Evolutionary conservation across 1,284 basidiomycete species (phyloP), one percentile per base, ranked within the genome.

Genomic region (Jaminaea rosea): DNA sequence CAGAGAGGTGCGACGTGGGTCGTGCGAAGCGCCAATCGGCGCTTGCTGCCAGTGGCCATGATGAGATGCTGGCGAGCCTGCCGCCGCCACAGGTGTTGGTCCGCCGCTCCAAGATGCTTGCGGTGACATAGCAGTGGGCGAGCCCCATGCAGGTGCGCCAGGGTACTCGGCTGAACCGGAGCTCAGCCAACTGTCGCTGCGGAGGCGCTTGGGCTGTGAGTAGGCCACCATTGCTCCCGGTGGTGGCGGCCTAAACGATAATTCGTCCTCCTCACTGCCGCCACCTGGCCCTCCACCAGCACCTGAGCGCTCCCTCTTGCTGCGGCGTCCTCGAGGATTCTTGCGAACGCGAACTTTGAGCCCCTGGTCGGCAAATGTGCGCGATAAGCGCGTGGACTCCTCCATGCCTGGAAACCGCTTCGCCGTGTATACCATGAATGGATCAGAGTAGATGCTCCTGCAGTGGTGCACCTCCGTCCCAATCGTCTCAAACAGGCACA

Each of bases 401-500:
- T 69, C 64, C 67, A 70, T 70, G 21, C 67, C 67, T 1, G 67
- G 67, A 23, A 70, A 70, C 10, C 67, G 49, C 47, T 70, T 70
- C 15, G 67, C 66, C 0, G 67, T 67, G 44, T 62, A 68, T 45
- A 70, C 67, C 34, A 62, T 59, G 57, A 70, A 70, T 23, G 64
- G 62, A 21, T 56, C 55, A 2, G 67, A 67, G 44, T 67, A 70
- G 56, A 68, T 60, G 26, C 66, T 69, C 44, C 63, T 67, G 66
- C 65, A 68, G 45, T 68, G 64, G 34, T 70, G 65, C 0, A 70
- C 66, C 26, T 61, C 49, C 29, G 67, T 89, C 86, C 86, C 86
- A 48, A 92, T 86, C 50, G 94, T 89, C 76, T 96, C 92, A 70
- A 88, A 97, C 1, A 70, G 58, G 41, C 57, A 96, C 75, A 64